Percentiles rank a stretch among this genome's conserved stretches.
These are phyloP conservation scores for Dictyostelium firmibasis DNA, from an alignment of 78 protist species.

Conservation along the genomic window DNA sequence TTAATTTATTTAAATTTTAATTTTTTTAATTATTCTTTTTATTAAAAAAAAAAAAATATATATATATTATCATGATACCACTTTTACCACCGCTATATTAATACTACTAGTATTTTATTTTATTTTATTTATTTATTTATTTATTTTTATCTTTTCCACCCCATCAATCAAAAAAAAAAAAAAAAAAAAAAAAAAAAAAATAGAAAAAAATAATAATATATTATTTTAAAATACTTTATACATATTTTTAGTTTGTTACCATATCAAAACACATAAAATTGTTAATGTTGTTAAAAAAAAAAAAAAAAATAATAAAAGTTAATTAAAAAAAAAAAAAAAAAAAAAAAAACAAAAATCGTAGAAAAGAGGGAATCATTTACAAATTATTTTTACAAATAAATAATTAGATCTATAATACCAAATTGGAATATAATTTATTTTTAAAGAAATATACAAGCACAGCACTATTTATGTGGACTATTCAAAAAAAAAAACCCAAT, in stretches of 20 bases:
- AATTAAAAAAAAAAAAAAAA: no score
- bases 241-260: not conserved
- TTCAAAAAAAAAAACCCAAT: not conserved
- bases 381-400: not conserved
- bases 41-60: no score
- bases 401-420: not conserved
- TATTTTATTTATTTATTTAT: no score
- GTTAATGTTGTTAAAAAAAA: not conserved
- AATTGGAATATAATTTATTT: no score
- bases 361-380: not conserved
- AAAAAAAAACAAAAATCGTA: not conserved
- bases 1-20: no score
- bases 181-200: no score
- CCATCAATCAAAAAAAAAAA: not conserved
- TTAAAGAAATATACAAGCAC: not conserved
- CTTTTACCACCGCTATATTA: not conserved
- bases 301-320: no score
- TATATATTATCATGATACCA: not conserved
- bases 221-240: not conserved
- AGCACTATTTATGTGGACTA: not conserved
- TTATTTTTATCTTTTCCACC: not conserved
- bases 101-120: not conserved
- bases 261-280: no score
- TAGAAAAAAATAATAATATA: no score
- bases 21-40: no score